Evolutionary conservation across 192 early-diverging fungal species (phyloP).

Genomic region (Backusella mclennaniae): DNA sequence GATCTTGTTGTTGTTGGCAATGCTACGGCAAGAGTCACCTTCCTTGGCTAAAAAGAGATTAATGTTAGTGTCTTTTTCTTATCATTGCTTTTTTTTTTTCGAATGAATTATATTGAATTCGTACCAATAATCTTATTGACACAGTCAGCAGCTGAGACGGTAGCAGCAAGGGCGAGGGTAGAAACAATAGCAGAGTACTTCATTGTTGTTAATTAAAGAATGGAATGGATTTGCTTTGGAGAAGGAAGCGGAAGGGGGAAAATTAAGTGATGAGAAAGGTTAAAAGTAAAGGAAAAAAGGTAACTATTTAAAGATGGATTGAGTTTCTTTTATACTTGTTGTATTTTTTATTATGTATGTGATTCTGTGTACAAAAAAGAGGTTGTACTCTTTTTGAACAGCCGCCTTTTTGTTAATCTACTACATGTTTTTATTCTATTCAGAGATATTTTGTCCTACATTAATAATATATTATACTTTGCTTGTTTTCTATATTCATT

Average conservation of each 20-base stretch:
- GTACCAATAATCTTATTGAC: slow-evolving; percentile 11
- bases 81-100: background rate
- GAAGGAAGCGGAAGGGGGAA: background rate
- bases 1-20: slow-evolving; percentile 13
- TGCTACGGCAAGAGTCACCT: slow-evolving; percentile 15
- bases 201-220: slow-evolving; percentile 20
- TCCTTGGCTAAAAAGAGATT: slow-evolving; percentile 3
- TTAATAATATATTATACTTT: slow-evolving; percentile 9
- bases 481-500: background rate
- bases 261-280: background rate
- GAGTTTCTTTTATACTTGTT: background rate
- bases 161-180: slow-evolving; percentile 19
- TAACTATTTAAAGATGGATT: background rate
- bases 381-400: background rate
- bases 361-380: background rate
- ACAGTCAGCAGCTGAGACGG: slow-evolving; percentile 15
- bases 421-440: slow-evolving; percentile 2
- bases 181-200: slow-evolving; percentile 31
- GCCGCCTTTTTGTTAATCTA: background rate
- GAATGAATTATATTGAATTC: background rate
- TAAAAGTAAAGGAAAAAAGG: background rate
- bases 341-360: background rate
- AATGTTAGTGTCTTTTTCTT: background rate
- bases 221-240: background rate
- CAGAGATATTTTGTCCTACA: slow-evolving; percentile 4